These are phyloP conservation scores for Trichosanthes truncata DNA, from an alignment of 306 rosid genomes.

Conservation along the genomic window DNA sequence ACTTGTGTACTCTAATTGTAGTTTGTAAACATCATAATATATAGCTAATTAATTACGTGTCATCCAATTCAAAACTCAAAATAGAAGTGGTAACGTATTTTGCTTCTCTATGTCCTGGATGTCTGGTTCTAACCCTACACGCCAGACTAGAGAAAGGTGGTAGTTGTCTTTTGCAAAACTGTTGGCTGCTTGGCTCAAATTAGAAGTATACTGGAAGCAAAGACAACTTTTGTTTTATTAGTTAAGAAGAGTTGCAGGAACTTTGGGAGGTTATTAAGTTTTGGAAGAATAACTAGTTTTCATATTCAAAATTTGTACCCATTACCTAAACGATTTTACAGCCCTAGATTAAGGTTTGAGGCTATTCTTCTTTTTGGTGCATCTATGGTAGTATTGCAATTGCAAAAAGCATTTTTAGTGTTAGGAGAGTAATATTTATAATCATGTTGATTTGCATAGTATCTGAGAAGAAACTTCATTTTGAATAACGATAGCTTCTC, in stretches of 20 bases:
- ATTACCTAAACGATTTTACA: not conserved
- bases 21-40: not conserved
- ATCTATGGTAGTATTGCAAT: not conserved
- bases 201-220: not conserved
- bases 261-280: not conserved
- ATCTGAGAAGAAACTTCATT: not conserved
- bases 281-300: not conserved
- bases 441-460: not conserved
- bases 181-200: not conserved
- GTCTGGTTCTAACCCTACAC: not conserved
- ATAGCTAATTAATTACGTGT: not conserved
- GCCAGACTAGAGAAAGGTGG: not conserved
- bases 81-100: not conserved
- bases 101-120: not conserved
- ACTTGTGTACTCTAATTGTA: not conserved
- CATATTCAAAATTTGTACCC: not conserved
- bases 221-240: not conserved
- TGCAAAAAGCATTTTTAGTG: not conserved
- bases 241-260: not conserved
- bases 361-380: not conserved
- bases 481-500: not conserved
- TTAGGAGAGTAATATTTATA: not conserved
- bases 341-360: not conserved
- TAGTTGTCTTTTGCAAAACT: not conserved
- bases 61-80: not conserved